Evolutionary conservation across 2,329 filamentous ascomycete genomes (phyloP).

Genomic region (Cytospora mali): DNA sequence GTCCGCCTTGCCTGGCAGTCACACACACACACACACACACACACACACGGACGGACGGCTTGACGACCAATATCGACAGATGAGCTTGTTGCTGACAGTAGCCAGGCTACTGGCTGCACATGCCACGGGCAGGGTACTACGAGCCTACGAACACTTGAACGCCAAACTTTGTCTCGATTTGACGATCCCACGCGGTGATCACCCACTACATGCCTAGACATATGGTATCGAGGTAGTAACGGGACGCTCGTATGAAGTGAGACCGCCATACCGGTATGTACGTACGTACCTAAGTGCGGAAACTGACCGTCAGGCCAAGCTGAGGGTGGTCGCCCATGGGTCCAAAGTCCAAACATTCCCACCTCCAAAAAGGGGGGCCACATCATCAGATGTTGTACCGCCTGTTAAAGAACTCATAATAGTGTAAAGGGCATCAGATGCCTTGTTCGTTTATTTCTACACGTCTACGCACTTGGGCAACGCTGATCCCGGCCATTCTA

Average conservation of each 20-base stretch:
- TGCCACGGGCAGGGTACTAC: background rate
- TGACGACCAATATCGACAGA: background rate
- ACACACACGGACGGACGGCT: too few relatives aligned
- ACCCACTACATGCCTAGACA: background rate
- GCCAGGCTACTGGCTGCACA: background rate
- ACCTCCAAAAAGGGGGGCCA: background rate
- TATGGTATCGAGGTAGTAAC: background rate
- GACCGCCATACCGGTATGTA: constrained; percentile 1
- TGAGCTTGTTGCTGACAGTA: background rate
- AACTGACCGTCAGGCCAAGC: background rate
- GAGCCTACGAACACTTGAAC: background rate
- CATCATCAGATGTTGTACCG: constrained; percentile 13
- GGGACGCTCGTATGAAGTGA: background rate
- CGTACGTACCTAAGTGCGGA: too few relatives aligned
- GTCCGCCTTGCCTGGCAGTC: constrained; percentile 6
- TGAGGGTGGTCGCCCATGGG: background rate
- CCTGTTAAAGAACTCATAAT: constrained; percentile 15
- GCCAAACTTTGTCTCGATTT: background rate
- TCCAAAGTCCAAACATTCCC: background rate
- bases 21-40: too few relatives aligned
- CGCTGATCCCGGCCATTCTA: constrained; percentile 13
- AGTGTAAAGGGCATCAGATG: constrained; percentile 10
- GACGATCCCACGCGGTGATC: background rate
- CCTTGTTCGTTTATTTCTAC: constrained; percentile 5
- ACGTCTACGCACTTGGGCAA: background rate